A percentile compares a stretch with the other conserved stretches of the same genome.
Evolutionary conservation across 2,329 filamentous ascomycete genomes (phyloP).

Genomic region (Penicillium sp.): DNA sequence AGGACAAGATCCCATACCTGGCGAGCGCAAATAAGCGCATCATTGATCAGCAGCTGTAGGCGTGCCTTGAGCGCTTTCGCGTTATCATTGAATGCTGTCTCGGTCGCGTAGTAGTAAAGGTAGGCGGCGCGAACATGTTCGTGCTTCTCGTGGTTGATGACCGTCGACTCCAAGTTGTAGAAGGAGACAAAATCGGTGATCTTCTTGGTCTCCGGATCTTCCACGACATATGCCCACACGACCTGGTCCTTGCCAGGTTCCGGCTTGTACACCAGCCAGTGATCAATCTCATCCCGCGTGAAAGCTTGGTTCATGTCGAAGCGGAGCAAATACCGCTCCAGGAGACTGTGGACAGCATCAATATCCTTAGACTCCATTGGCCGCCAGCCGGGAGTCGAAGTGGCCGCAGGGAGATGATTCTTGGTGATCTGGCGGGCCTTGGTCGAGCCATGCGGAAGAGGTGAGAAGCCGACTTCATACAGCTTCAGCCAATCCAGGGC

Average conservation of each 20-base stretch:
- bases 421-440: constrained; percentile 82
- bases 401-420: constrained; percentile 77
- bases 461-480: constrained; percentile 91
- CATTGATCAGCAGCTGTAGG: constrained; percentile 76
- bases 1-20: constrained; percentile 47
- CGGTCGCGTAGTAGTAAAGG: constrained; percentile 94
- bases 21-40: constrained; percentile 87
- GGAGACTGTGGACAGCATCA: constrained; percentile 70
- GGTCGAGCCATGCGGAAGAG: constrained; percentile 79
- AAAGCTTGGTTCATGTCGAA: constrained; percentile 87
- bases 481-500: constrained; percentile 95
- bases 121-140: constrained; percentile 85
- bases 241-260: constrained; percentile 70
- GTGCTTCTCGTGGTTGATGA: constrained; percentile 80
- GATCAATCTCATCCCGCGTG: constrained; percentile 74
- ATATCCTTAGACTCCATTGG: constrained; percentile 79
- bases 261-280: constrained; percentile 81
- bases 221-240: constrained; percentile 91
- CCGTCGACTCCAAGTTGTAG: constrained; percentile 90
- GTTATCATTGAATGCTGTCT: constrained; percentile 65
- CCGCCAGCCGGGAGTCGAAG: constrained; percentile 73
- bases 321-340: constrained; percentile 74
- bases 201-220: constrained; percentile 68
- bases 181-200: constrained; percentile 98
- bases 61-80: constrained; percentile 70